These are phyloP conservation scores for Trichoderma atroviride DNA, from an alignment of 2,329 filamentous ascomycete genomes.

Conservation along the genomic window DNA sequence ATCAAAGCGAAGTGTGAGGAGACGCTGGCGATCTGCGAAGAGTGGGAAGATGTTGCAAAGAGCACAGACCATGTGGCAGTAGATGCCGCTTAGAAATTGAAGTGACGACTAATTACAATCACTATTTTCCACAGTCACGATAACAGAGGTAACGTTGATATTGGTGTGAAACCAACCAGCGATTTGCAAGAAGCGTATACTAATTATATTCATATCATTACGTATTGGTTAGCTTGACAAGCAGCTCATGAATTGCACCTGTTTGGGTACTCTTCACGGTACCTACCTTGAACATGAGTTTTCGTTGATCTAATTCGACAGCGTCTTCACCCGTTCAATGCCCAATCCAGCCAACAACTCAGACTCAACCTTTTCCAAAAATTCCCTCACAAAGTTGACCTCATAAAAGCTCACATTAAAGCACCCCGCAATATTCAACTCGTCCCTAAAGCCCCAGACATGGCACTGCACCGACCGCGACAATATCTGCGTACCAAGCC, in stretches of 20 bases:
- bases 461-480: slow-evolving; percentile 35
- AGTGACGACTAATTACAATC: background rate
- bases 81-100: background rate
- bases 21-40: slow-evolving; percentile 51
- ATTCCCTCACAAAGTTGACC: slow-evolving; percentile 32
- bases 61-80: slow-evolving; percentile 47
- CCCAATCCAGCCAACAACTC: slow-evolving; percentile 5
- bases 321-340: background rate
- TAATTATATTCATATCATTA: background rate
- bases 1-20: slow-evolving; percentile 55
- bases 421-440: slow-evolving; percentile 37
- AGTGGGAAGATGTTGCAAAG: slow-evolving; percentile 53
- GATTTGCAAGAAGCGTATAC: background rate
- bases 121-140: background rate
- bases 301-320: background rate
- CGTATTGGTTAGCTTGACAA: background rate
- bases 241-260: background rate
- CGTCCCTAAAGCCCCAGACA: slow-evolving; percentile 40
- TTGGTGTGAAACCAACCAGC: background rate
- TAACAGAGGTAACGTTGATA: background rate
- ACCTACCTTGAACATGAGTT: too few species aligned
- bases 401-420: slow-evolving; percentile 41
- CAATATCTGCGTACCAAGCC: slow-evolving; percentile 39
- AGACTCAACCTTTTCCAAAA: slow-evolving; percentile 31
- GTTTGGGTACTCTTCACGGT: background rate